A percentile compares a stretch with the other conserved stretches of the same genome.
Conservation (phyloP, 768 basidiomycete genomes). For the Clitopilus passeckerianus region DNA sequence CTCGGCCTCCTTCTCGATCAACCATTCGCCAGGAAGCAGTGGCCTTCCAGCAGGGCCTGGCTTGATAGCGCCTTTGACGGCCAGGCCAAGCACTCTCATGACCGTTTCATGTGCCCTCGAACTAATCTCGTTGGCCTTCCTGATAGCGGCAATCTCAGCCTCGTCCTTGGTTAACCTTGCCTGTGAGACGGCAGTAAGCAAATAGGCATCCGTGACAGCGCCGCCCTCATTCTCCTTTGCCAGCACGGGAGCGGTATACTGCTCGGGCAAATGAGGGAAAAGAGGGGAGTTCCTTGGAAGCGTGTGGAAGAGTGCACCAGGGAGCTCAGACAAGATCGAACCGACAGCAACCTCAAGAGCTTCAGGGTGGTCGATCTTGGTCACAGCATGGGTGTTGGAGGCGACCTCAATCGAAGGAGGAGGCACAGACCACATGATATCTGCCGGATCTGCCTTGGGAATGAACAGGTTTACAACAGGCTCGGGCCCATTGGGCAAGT, state of each 20-base stretch:
- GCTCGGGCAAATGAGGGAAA: conserved; percentile 45
- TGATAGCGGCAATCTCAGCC: conserved; percentile 70
- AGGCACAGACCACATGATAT: conserved; percentile 87
- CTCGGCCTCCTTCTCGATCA: conserved; percentile 89
- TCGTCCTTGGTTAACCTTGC: conserved; percentile 77
- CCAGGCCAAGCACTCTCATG: conserved; percentile 84
- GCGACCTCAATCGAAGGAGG: conserved; percentile 62
- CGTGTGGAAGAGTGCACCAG: conserved; percentile 59
- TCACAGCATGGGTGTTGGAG: conserved; percentile 48
- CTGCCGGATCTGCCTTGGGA: conserved; percentile 64
- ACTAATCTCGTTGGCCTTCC: conserved; percentile 79
- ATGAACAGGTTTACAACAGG: conserved; percentile 68
- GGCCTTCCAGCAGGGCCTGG: conserved; percentile 44
- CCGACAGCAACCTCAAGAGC: conserved; percentile 42
- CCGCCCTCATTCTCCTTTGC: conserved; percentile 24
- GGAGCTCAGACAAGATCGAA: conserved; percentile 40
- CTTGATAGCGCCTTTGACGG: conserved; percentile 54
- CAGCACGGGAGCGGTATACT: conserved; percentile 33
- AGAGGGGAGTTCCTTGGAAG: conserved; percentile 48
- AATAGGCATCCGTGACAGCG: conserved; percentile 51
- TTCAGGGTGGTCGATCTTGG: conserved; percentile 47
- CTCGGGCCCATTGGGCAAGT: conserved; percentile 41
- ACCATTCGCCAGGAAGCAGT: conserved; percentile 73
- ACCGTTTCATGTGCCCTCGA: conserved; percentile 87
- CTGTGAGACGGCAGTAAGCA: conserved; percentile 74